Conservation (phyloP, 345 rosid species). For the Camelina hispida region DNA sequence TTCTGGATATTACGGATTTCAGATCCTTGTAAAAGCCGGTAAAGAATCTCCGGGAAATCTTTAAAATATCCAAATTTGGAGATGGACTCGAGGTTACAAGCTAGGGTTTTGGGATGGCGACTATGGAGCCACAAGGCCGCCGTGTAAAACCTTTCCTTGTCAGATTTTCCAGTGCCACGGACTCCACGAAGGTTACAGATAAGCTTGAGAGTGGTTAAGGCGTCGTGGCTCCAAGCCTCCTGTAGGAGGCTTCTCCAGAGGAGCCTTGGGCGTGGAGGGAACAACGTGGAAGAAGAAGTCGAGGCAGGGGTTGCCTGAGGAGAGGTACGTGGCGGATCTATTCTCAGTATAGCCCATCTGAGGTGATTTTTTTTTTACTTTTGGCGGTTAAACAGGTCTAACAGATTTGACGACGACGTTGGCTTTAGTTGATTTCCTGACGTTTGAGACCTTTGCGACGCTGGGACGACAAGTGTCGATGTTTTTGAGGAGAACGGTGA, state of each 20-base stretch:
- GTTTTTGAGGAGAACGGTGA: not conserved
- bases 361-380: too few species aligned
- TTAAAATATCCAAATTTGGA: not conserved
- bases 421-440: too few species aligned
- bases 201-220: conserved; percentile 6
- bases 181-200: conserved; percentile 6
- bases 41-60: not conserved
- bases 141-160: not conserved
- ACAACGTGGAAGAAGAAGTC: not conserved
- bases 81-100: not conserved
- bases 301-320: not conserved
- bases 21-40: not conserved
- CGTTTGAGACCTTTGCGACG: too few species aligned
- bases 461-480: not conserved
- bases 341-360: not conserved
- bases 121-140: not conserved
- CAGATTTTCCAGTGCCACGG: not conserved
- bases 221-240: not conserved
- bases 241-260: not conserved
- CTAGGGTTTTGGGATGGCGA: not conserved
- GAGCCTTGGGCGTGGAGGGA: not conserved
- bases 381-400: too few species aligned
- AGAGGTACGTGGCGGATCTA: not conserved
- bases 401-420: too few species aligned
- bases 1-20: not conserved